phyloP scores from a whole-genome alignment of 176 grass and related monocot species.

The Phoenix roebelenii region DNA sequence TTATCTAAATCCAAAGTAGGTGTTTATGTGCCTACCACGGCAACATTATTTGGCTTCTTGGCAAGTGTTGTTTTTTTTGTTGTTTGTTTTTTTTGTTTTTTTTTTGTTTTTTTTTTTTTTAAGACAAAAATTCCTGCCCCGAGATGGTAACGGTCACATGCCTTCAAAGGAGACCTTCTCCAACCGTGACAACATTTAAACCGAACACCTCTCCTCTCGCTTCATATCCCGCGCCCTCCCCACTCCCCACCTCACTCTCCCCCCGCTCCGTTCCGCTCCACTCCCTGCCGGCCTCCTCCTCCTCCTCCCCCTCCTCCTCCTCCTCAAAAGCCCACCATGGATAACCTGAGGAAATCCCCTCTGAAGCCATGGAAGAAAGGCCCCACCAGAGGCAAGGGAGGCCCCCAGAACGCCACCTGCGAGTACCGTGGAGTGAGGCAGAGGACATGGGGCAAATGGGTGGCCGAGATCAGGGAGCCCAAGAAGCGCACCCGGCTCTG shows the following conservation, averaged over 20 bases:
- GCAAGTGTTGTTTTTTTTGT: no score
- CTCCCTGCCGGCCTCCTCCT: background rate
- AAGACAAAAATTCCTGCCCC: slow-evolving; percentile 5
- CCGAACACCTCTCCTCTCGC: slow-evolving; percentile 9
- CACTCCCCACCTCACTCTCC: background rate
- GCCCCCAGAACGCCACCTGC: slow-evolving; percentile 65
- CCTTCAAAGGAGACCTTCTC: slow-evolving; percentile 16
- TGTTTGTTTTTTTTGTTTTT: no score
- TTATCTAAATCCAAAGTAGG: no score
- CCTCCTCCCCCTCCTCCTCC: background rate
- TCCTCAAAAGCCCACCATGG: slow-evolving; percentile 16
- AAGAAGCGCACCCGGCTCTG: slow-evolving; percentile 72
- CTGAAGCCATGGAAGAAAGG: slow-evolving; percentile 88
- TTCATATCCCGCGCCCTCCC: slow-evolving; percentile 32
- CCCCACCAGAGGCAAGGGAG: slow-evolving; percentile 62
- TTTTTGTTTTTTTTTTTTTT: no score
- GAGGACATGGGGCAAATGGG: slow-evolving; percentile 86
- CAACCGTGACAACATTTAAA: slow-evolving; percentile 75
- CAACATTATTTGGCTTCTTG: no score
- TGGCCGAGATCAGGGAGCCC: slow-evolving; percentile 82
- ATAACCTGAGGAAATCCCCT: slow-evolving; percentile 42
- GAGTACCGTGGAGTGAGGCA: slow-evolving; percentile 78
- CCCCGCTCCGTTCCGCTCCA: background rate
- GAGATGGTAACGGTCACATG: slow-evolving; percentile 59
- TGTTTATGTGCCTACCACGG: no score